A percentile compares a stretch with the other conserved stretches of the same genome.
phyloP scores from a whole-genome alignment of 352 stramenopile genomes.

The Lagenidium sp. region DNA sequence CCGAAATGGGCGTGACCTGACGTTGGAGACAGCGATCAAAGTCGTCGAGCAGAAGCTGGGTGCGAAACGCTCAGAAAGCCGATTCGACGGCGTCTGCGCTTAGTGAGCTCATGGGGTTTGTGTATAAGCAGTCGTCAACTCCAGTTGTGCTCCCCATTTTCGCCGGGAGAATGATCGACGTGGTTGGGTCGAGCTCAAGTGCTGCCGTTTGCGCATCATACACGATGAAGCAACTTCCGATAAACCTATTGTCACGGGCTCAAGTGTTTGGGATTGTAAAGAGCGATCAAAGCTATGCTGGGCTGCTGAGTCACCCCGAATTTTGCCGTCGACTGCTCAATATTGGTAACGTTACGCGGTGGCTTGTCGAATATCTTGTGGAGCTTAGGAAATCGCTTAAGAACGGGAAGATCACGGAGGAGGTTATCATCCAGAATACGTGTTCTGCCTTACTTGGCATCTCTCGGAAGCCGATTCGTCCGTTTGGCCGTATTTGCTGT shows the following conservation, averaged over 20 bases:
- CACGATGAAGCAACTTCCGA: constrained; percentile 11
- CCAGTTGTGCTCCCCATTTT: constrained; percentile 18
- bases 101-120: constrained; percentile 9
- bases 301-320: constrained; percentile 4
- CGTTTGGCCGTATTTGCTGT: constrained; percentile 2
- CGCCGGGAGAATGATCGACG: constrained; percentile 13
- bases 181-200: constrained; percentile 12
- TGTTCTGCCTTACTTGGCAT: not conserved
- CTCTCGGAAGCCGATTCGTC: constrained; percentile 1
- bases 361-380: constrained; percentile 15
- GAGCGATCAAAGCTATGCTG: constrained; percentile 2
- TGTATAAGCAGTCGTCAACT: constrained; percentile 9
- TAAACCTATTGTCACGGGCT: constrained; percentile 13
- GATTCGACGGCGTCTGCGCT: constrained; percentile 11
- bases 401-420: not conserved
- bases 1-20: constrained; percentile 10
- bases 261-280: constrained; percentile 16
- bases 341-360: constrained; percentile 15
- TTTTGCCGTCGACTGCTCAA: constrained; percentile 13
- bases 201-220: constrained; percentile 17
- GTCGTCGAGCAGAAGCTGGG: constrained; percentile 7
- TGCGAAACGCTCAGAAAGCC: constrained; percentile 6
- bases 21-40: constrained; percentile 5
- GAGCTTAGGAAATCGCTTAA: constrained; percentile 1
- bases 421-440: constrained; percentile 1